Evolutionary conservation across 2,329 filamentous ascomycete genomes (phyloP), one percentile per base, ranked within the genome.

Genomic region (Fusarium compactum): DNA sequence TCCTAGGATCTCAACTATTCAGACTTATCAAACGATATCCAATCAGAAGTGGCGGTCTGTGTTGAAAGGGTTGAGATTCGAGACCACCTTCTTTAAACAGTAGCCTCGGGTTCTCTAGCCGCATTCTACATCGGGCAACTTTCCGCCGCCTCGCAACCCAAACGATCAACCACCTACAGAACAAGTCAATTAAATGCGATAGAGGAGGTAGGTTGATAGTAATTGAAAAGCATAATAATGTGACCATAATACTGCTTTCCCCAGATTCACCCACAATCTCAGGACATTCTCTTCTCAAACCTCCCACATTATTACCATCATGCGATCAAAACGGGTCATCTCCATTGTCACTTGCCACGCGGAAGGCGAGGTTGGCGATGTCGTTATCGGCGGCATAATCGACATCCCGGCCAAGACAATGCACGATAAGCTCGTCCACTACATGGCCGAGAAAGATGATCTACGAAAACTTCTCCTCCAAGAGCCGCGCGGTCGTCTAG

Each of bases 311-410:
- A 6, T 2, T 6, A 14, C 4, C 14, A 50, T 0, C 18, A 69
- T 69, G 67, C 47, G 56, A 8, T 69, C 67, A 40, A 56, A 59
- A 48, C 46, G 70, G 45, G 75, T 74, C 6, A 65, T 79, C 16
- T 73, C 72, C 9, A 66, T 81, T 15, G 78, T 82, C 7, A 76
- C 78, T 38, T 77, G 77, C 61, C 82, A 83, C 44, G 78, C 80
- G 15, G 81, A 80, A 65, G 82, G 82, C 53, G 79, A 81, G 72
- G 82, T 85, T 0, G 82, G 85, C 52, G 84, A 86, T 70, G 85
- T 86, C 15, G 80, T 86, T 47, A 78, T 81, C 14, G 83, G 83
- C 18, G 85, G 84, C 20, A 82, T 85, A 5, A 77, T 82, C 1
- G 83, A 86, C 34, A 76, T 79, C 2, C 74, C 78, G 3, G 81